These are phyloP conservation scores for Clitopilus passeckerianus DNA, from an alignment of 768 basidiomycete species.

Conservation along the genomic window DNA sequence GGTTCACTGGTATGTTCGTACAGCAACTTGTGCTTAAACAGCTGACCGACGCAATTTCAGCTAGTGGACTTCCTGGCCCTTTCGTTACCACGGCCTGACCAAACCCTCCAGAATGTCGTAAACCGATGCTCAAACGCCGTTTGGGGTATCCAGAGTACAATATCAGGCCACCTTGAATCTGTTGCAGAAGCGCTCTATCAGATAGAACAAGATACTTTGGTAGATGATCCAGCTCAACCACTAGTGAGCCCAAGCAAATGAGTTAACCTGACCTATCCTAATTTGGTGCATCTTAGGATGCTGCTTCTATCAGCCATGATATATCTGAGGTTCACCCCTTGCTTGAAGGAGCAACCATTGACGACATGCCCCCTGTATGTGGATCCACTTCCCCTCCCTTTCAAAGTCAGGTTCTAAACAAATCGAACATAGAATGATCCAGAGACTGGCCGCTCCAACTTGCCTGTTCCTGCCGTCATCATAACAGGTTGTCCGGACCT, in stretches of 20 bases:
- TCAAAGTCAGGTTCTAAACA: background rate
- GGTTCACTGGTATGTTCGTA: conserved; percentile 14
- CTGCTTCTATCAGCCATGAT: background rate
- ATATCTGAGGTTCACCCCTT: background rate
- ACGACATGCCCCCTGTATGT: background rate
- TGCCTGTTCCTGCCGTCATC: conserved; percentile 43
- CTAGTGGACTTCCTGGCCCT: conserved; percentile 18
- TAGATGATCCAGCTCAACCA: background rate
- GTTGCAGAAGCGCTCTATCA: background rate
- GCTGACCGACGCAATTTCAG: conserved; percentile 8
- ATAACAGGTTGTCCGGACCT: conserved; percentile 42
- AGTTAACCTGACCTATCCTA: background rate
- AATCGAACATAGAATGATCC: conserved; percentile 8
- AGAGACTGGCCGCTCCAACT: conserved; percentile 21
- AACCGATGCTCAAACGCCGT: conserved; percentile 23
- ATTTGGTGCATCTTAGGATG: background rate
- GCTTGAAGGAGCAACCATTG: background rate
- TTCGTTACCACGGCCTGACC: conserved; percentile 16
- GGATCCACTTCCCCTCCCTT: background rate
- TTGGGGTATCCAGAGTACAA: background rate
- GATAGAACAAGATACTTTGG: background rate
- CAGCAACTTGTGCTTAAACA: background rate
- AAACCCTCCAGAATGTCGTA: conserved; percentile 22
- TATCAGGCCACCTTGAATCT: background rate
- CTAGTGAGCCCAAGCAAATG: background rate